Evolutionary conservation across 345 rosid genomes (phyloP), one percentile per base, ranked within the genome.

Genomic region (Stellera chamaejasme): DNA sequence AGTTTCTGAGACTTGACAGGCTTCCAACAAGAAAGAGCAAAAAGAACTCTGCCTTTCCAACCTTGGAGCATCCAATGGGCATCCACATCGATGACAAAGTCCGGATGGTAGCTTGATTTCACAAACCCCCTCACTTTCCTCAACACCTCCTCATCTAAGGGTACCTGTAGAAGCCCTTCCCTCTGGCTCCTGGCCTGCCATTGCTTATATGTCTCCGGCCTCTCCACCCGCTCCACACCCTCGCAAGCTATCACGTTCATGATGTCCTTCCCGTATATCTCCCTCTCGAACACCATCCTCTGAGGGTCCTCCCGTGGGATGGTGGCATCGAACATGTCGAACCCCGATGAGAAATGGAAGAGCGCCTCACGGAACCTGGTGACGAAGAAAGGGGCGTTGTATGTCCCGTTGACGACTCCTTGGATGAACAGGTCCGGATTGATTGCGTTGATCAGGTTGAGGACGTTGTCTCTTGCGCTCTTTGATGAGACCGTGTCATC

Each of bases 11-110:
- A 27, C 14, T 43, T 39, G 39, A 56, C 67, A 59, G 89, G 90
- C 60, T 76, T 70, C 98, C 96, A 92, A 46, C 78, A 79, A 0
- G 96, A 79, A 57, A 82, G 68, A 46, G 87, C 96, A 63, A 66
- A 68, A 4, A 79, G 54, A 13, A 83, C 72, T 63, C 84, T 78
- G 6, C 98, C 98, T 64, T 92, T 92, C 98, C 98, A 92, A 3
- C 90, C 90, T 54, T 75, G 93, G 43, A 92, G 77, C 85, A 92
- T 66, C 95, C 95, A 92, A 0, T 67, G 69, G 44, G 78, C 82
- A 70, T 92, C 84, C 12, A 66, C 74, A 54, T 86, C 93, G 0
- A 85, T 58, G 44, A 74, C 64, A 12, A 86, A 92, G 60, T 92
- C 96, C 50, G 56, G 69, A 36, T 88, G 82, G 52, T 86, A 88